Conservation (phyloP, 179 eudicot species). For the Actinidia chinensis region DNA sequence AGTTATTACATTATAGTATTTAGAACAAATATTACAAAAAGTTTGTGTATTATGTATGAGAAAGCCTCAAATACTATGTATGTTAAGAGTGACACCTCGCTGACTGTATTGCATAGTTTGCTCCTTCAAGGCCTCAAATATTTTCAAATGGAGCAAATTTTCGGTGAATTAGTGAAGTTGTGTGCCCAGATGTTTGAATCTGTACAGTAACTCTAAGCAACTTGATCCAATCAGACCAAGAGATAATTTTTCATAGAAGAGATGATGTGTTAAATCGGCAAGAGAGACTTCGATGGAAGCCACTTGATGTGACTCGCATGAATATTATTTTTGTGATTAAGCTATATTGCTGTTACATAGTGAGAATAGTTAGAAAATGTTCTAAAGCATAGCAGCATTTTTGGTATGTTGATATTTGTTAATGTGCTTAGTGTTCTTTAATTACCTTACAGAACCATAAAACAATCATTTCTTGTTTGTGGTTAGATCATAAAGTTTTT, state of each 20-base stretch:
- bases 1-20: neutral
- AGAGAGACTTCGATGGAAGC: neutral
- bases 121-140: constrained; percentile 7
- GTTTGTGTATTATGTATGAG: too few relatives aligned
- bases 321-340: neutral
- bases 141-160: neutral
- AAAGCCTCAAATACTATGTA: neutral
- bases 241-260: neutral
- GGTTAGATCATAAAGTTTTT: neutral
- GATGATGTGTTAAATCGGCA: neutral
- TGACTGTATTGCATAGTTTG: neutral
- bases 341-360: neutral
- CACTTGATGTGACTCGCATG: neutral
- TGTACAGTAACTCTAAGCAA: neutral
- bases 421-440: neutral
- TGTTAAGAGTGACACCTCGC: neutral
- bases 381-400: neutral
- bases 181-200: neutral
- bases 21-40: neutral
- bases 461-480: neutral
- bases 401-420: neutral
- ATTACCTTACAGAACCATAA: neutral
- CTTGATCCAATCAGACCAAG: too few relatives aligned
- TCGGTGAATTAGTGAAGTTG: neutral
- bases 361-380: neutral